phyloP scores from a whole-genome alignment of 176 grass and related monocot genomes.

The Pharus latifolius region DNA sequence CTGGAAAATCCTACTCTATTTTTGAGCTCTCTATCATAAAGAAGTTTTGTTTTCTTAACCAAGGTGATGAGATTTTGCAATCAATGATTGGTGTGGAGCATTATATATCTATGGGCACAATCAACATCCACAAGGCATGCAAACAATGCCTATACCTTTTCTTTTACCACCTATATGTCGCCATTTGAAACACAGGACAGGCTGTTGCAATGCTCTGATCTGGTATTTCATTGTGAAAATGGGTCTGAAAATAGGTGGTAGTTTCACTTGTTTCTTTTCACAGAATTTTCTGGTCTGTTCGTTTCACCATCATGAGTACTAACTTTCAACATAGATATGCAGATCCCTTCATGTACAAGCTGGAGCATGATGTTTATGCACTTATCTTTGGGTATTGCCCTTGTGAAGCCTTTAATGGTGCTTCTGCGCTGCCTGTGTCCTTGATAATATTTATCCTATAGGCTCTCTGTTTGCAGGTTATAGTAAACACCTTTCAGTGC shows the following conservation, averaged over 20 bases:
- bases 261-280: background rate
- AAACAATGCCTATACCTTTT: background rate
- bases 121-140: background rate
- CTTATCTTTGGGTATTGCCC: background rate
- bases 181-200: too few relatives aligned
- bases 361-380: background rate
- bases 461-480: background rate
- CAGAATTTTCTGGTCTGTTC: background rate
- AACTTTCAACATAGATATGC: slow-evolving; percentile 9
- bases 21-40: background rate
- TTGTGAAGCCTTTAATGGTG: background rate
- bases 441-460: background rate
- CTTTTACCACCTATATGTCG: background rate
- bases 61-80: background rate
- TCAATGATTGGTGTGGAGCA: background rate
- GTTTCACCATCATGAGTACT: background rate
- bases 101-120: background rate
- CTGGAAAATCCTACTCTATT: background rate
- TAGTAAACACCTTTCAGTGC: too few relatives aligned
- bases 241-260: background rate
- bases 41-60: background rate
- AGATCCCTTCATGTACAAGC: background rate
- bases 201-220: background rate
- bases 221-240: background rate
- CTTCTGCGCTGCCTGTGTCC: background rate